phyloP scores from a whole-genome alignment of 129 eudicot species.

The Smallanthus sonchifolius region DNA sequence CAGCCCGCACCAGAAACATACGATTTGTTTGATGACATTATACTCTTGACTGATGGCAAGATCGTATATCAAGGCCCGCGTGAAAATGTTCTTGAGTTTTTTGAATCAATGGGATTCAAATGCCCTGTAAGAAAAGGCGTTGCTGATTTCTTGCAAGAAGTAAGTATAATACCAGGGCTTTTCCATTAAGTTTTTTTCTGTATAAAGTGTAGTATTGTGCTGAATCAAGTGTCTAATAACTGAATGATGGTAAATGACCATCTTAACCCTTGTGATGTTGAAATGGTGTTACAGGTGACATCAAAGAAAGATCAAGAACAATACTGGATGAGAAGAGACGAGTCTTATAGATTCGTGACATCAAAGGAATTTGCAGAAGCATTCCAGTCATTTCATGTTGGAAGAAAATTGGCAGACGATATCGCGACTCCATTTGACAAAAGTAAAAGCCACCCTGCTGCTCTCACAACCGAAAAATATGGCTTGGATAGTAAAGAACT shows the following conservation, averaged over 20 bases:
- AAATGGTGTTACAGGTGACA: constrained; percentile 45
- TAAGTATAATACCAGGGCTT: constrained; percentile 16
- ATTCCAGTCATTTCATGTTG: constrained; percentile 49
- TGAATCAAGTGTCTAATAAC: neutral
- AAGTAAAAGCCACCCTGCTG: constrained; percentile 65
- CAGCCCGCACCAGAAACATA: constrained; percentile 87
- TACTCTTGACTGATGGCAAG: constrained; percentile 64
- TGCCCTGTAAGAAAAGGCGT: constrained; percentile 62
- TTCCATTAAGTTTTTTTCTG: neutral
- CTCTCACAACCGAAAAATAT: constrained; percentile 51
- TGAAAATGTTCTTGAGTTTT: constrained; percentile 56
- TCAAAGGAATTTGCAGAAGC: constrained; percentile 60
- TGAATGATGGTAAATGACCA: neutral
- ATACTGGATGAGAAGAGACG: constrained; percentile 48
- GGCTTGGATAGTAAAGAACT: constrained; percentile 52
- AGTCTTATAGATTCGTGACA: constrained; percentile 49
- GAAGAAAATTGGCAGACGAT: constrained; percentile 35
- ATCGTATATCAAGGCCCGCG: constrained; percentile 79
- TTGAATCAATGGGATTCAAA: constrained; percentile 58
- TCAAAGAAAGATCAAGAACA: constrained; percentile 74
- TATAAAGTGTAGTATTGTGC: neutral
- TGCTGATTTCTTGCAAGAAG: constrained; percentile 76
- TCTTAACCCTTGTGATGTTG: neutral
- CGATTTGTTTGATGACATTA: constrained; percentile 63
- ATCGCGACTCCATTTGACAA: constrained; percentile 46